Evolutionary conservation across 257 asterid species (phyloP).

Genomic region (Cordia subcordata): DNA sequence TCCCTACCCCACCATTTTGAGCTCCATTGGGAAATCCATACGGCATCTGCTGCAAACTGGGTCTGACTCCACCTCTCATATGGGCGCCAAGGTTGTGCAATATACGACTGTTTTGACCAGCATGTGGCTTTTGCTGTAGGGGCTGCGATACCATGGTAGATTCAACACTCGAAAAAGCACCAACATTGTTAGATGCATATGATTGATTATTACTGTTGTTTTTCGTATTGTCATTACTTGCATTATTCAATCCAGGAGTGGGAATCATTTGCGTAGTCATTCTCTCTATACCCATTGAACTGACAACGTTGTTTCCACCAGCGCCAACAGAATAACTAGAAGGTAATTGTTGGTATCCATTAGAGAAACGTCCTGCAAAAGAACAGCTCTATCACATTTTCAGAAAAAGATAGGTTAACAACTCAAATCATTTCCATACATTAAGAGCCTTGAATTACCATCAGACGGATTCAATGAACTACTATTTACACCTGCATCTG

Average conservation of each 20-base stretch:
- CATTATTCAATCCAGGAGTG: conserved; percentile 76
- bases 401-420: conserved; percentile 18
- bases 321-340: conserved; percentile 50
- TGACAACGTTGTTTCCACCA: conserved; percentile 53
- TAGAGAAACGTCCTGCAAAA: conserved; percentile 55
- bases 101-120: conserved; percentile 73
- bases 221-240: conserved; percentile 39
- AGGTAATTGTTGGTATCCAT: conserved; percentile 69
- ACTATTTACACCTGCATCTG: conserved; percentile 44
- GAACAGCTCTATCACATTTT: conserved; percentile 20
- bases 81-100: conserved; percentile 81
- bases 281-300: conserved; percentile 65
- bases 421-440: conserved; percentile 7
- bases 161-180: conserved; percentile 54
- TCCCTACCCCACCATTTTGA: conserved; percentile 64
- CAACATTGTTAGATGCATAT: conserved; percentile 43
- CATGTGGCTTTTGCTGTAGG: conserved; percentile 67
- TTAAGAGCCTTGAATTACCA: conserved; percentile 26
- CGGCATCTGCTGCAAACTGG: conserved; percentile 71
- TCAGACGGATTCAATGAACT: conserved; percentile 49
- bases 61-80: conserved; percentile 73
- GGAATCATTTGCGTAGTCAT: conserved; percentile 95
- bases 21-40: conserved; percentile 61
- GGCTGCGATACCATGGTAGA: conserved; percentile 57
- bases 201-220: conserved; percentile 39